Percentiles rank a stretch among this genome's conserved stretches.
Conservation (phyloP, 2,329 filamentous ascomycete species). For the Clonostachys rhizophaga region DNA sequence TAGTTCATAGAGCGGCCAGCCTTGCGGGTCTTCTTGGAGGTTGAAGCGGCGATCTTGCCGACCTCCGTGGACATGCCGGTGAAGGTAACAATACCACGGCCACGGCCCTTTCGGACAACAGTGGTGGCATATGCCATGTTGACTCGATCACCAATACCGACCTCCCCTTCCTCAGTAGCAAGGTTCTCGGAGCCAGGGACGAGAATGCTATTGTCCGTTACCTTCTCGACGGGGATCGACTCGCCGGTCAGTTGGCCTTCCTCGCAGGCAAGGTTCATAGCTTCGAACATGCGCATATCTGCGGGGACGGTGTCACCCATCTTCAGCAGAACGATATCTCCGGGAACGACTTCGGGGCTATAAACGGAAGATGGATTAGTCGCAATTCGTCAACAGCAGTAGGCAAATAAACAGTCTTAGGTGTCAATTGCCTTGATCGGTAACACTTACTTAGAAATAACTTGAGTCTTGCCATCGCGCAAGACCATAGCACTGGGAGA, state of each 20-base stretch:
- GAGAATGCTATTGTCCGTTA: conserved; percentile 41
- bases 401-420: no score
- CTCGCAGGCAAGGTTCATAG: conserved; percentile 77
- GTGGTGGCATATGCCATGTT: conserved; percentile 76
- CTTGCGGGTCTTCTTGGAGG: conserved; percentile 48
- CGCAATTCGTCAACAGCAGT: no score
- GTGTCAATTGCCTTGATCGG: no score
- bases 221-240: conserved; percentile 67
- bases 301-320: conserved; percentile 73
- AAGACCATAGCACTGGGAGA: conserved; percentile 60
- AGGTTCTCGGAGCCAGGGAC: conserved; percentile 38
- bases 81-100: conserved; percentile 65
- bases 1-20: conserved; percentile 48
- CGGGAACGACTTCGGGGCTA: conserved; percentile 63
- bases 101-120: conserved; percentile 67
- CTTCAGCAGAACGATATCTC: conserved; percentile 63
- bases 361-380: not conserved
- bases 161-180: conserved; percentile 38
- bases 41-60: conserved; percentile 61
- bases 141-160: conserved; percentile 66
- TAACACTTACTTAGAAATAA: conserved; percentile 50
- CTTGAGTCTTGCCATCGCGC: conserved; percentile 51
- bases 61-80: conserved; percentile 71
- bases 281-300: conserved; percentile 65
- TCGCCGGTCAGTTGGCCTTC: conserved; percentile 75